Evolutionary conservation across 768 basidiomycete genomes (phyloP).

Genomic region (Pilatotrama ljubarskyi): DNA sequence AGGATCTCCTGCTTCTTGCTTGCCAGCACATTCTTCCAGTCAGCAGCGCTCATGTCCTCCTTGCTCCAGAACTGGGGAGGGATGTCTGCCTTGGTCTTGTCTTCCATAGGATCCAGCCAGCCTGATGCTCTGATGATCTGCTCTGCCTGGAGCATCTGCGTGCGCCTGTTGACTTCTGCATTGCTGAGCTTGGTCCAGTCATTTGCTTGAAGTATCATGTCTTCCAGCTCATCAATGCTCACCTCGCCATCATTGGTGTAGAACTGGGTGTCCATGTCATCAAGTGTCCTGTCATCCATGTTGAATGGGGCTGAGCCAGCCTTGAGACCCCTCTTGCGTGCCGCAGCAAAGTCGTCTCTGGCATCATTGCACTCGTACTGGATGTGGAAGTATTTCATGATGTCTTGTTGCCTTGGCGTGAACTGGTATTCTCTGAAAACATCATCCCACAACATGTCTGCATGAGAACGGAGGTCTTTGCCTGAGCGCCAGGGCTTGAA

Average conservation of each 20-base stretch:
- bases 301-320: too few species aligned
- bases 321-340: constrained; percentile 15
- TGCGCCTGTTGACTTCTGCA: too few species aligned
- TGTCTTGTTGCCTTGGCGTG: constrained; percentile 25
- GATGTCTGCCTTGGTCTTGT: too few species aligned
- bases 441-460: neutral
- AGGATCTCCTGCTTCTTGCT: too few species aligned
- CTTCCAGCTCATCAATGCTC: neutral
- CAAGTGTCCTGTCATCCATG: neutral
- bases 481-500: neutral
- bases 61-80: too few species aligned
- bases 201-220: too few species aligned
- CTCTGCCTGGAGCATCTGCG: too few species aligned
- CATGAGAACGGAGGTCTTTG: neutral
- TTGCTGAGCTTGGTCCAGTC: too few species aligned
- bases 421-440: neutral
- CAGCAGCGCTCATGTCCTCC: too few species aligned
- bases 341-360: constrained; percentile 27
- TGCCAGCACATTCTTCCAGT: too few species aligned
- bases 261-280: neutral
- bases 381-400: constrained; percentile 20
- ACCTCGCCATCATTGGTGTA: neutral
- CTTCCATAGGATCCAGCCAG: too few species aligned
- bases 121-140: too few species aligned
- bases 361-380: constrained; percentile 39